Conservation (phyloP, 1,139 yeast species). For the Pichia sp. region DNA sequence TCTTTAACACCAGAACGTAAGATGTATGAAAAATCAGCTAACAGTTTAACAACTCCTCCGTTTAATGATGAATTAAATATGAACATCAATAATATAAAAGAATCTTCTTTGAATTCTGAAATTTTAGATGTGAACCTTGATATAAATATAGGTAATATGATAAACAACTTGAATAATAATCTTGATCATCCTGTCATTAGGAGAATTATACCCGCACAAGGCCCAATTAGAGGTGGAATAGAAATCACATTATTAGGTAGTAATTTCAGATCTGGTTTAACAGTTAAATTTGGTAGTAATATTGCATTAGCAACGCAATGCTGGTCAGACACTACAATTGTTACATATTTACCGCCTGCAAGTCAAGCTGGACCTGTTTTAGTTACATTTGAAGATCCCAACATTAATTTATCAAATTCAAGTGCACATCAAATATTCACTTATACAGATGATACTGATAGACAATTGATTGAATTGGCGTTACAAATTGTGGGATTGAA, state of each 20-base stretch:
- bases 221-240: constrained; percentile 92
- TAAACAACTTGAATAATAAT: not conserved
- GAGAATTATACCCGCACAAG: constrained; percentile 89
- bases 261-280: constrained; percentile 75
- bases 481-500: constrained; percentile 90
- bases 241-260: constrained; percentile 87
- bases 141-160: not conserved
- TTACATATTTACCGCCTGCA: constrained; percentile 90
- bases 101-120: not conserved
- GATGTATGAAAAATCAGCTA: constrained; percentile 3
- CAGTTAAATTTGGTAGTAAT: constrained; percentile 81
- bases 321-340: constrained; percentile 93
- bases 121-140: not conserved
- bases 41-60: constrained; percentile 4
- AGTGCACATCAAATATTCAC: constrained; percentile 53
- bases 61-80: constrained; percentile 14
- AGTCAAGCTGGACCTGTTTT: constrained; percentile 83
- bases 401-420: constrained; percentile 16
- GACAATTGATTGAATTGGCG: constrained; percentile 87
- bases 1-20: constrained; percentile 28
- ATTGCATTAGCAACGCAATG: constrained; percentile 85
- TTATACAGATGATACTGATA: constrained; percentile 86
- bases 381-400: constrained; percentile 56
- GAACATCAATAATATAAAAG: constrained; percentile 8
- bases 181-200: constrained; percentile 52